phyloP scores from a whole-genome alignment of 2,329 filamentous ascomycete species.

The Gaeumannomyces sp. region DNA sequence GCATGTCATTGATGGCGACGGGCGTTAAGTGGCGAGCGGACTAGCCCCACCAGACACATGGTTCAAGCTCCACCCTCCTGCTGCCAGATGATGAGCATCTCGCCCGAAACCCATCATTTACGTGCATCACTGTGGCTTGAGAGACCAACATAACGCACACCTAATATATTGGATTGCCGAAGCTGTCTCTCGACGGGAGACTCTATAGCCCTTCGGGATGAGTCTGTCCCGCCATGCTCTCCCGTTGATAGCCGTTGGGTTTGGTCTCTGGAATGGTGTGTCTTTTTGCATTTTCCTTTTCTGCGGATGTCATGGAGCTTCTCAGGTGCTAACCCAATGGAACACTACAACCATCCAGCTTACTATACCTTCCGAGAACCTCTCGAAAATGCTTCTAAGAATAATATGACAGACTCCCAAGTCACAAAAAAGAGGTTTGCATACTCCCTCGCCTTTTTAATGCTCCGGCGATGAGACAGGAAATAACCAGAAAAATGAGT shows the following conservation, averaged over 20 bases:
- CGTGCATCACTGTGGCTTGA: background rate
- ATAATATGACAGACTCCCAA: background rate
- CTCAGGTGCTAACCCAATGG: background rate
- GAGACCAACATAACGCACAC: background rate
- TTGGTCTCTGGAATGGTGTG: conserved; percentile 28
- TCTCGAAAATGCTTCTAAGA: background rate
- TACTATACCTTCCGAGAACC: background rate
- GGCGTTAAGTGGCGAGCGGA: background rate
- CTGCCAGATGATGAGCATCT: no score
- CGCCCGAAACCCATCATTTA: background rate
- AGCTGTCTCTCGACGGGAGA: background rate
- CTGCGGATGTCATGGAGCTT: background rate
- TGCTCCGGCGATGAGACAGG: background rate
- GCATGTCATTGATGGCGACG: background rate
- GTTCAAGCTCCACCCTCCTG: background rate
- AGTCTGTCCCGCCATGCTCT: conserved; percentile 9
- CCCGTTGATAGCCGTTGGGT: conserved; percentile 22
- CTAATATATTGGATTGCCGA: no score
- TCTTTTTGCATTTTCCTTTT: background rate
- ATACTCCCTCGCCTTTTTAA: background rate
- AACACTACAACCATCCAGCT: background rate
- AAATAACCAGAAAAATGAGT: background rate
- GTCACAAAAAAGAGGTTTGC: background rate
- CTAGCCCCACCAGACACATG: background rate
- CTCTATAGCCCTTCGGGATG: conserved; percentile 8